Conservation (phyloP, 768 basidiomycete genomes). For the Gloeopeniophorella convolvens region DNA sequence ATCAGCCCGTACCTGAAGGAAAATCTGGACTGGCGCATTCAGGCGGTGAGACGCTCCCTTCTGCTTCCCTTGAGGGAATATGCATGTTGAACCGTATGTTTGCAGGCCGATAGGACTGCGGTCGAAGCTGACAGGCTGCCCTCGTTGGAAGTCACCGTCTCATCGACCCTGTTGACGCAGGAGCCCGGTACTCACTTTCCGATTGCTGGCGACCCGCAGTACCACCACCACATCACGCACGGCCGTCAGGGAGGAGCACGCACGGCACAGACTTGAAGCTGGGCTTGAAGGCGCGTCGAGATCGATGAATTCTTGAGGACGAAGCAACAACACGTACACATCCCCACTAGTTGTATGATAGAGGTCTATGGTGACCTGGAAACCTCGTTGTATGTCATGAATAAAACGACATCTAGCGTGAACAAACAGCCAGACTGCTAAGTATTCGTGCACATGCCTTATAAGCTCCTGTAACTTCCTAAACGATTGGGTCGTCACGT, state of each 20-base stretch:
- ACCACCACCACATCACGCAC: slow-evolving; percentile 13
- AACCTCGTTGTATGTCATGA: too few species aligned
- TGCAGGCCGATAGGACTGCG: neutral
- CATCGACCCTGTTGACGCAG: slow-evolving; percentile 1
- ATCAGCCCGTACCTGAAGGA: slow-evolving; percentile 36
- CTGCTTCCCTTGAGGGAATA: neutral
- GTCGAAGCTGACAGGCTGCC: neutral
- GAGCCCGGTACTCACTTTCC: slow-evolving; percentile 9
- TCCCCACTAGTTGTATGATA: too few species aligned
- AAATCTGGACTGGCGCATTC: slow-evolving; percentile 35
- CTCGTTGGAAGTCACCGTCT: slow-evolving; percentile 16
- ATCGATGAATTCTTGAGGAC: too few species aligned
- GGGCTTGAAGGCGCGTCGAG: too few species aligned
- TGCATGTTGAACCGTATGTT: neutral
- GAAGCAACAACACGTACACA: too few species aligned
- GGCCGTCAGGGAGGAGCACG: slow-evolving; percentile 6
- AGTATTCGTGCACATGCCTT: too few species aligned
- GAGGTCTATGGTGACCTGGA: too few species aligned
- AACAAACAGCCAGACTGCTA: too few species aligned
- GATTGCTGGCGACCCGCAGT: neutral
- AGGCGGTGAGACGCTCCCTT: neutral
- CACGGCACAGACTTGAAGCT: too few species aligned
- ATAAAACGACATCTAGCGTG: too few species aligned
- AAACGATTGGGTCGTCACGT: too few species aligned
- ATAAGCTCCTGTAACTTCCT: too few species aligned